Base-by-base conservation (phyloP, 2,329 filamentous ascomycete genomes). In the Capronia americana region DNA sequence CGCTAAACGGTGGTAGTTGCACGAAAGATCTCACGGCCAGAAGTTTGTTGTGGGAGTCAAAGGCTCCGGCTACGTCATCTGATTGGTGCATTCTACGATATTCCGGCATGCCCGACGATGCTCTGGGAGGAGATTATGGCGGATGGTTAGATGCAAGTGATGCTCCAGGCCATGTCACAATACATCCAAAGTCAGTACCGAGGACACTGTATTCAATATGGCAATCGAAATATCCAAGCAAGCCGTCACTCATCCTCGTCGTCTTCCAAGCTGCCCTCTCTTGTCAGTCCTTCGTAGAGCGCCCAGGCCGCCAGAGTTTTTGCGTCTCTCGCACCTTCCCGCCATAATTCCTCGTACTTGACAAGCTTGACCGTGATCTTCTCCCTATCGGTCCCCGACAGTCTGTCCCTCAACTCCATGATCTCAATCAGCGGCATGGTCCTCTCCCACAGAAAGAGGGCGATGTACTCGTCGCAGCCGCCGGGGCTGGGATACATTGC, bases 301-400 rank as follows among this genome's bases (percentile, higher is more conserved):
- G 84, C 83, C 78, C 82, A 82, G 8, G 84, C 85, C 32, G 82
- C 81, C 57, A 87, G 74, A 0, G 83, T 80, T 74, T 88, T 88
- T 10, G 78, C 84, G 78, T 88, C 86, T 38, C 85, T 77, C 24
- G 79, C 76, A 2, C 81, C 84, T 61, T 83, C 82, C 69, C 78
- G 84, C 84, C 85, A 87, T 54, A 86, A 64, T 50, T 83, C 75
- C 44, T 80, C 75, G 66, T 87, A 71, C 30, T 77, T 79, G 12
- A 86, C 82, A 17, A 87, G 72, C 73, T 85, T 86, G 64, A 87
- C 71, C 5, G 82, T 86, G 61, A 87, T 87, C 70, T 84, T 86
- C 74, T 87, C 86, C 2, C 84, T 84, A 57, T 86, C 78, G 2
- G 83, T 78, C 14, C 86, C 86, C 0, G 85, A 86, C 68, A 86